A percentile compares a stretch with the other conserved stretches of the same genome.
These are phyloP conservation scores for Theileria luwenshuni DNA, from an alignment of 169 alveolate genomes.

Conservation along the genomic window DNA sequence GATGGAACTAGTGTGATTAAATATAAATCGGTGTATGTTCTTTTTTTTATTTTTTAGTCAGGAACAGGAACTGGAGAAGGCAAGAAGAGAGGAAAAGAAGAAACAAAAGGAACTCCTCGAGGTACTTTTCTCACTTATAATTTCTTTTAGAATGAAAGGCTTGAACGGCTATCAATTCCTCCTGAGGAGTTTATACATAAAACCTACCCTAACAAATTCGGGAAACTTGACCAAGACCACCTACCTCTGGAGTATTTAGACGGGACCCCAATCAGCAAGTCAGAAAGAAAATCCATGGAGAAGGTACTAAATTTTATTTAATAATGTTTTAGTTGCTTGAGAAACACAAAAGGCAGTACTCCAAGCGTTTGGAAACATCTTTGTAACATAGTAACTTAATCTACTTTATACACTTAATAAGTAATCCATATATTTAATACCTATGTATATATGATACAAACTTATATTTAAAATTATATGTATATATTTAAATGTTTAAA, in stretches of 20 bases:
- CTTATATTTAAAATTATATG: too few species aligned
- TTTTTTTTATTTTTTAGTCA: conserved; percentile 27
- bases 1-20: conserved; percentile 56
- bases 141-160: conserved; percentile 33
- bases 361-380: conserved; percentile 15
- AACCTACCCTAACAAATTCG: conserved; percentile 63
- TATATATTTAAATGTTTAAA: too few species aligned
- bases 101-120: conserved; percentile 50
- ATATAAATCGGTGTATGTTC: conserved; percentile 57
- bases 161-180: conserved; percentile 23
- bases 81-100: conserved; percentile 45
- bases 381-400: not conserved
- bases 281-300: conserved; percentile 61
- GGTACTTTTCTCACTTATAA: conserved; percentile 19
- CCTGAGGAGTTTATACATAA: conserved; percentile 59
- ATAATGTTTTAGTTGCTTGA: conserved; percentile 40
- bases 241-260: conserved; percentile 58
- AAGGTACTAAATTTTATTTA: conserved; percentile 25
- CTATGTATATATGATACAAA: too few species aligned
- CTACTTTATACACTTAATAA: not conserved
- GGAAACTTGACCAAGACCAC: conserved; percentile 60
- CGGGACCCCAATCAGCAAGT: conserved; percentile 59
- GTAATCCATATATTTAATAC: not conserved
- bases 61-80: conserved; percentile 44
- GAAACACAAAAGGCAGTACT: conserved; percentile 45